Conservation (phyloP, 83 land plant species). For the Thuja plicata region DNA sequence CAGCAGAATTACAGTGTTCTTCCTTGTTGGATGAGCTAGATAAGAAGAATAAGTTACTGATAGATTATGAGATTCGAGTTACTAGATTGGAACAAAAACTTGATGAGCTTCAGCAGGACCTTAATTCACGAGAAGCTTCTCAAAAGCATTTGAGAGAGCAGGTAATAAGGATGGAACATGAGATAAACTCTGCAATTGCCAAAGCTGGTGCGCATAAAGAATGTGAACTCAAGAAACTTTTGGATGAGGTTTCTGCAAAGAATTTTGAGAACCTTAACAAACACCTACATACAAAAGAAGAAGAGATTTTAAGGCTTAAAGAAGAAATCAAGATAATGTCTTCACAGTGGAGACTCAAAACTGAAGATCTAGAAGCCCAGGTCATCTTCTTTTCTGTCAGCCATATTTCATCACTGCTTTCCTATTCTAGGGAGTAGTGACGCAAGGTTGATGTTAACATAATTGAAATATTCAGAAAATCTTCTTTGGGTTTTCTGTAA, state of each 20-base stretch:
- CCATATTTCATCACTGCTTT: background rate
- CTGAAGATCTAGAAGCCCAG: conserved; percentile 74
- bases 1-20: conserved; percentile 55
- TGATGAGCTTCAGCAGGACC: conserved; percentile 56
- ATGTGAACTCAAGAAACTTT: conserved; percentile 42
- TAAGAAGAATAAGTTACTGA: conserved; percentile 45
- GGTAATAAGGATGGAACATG: conserved; percentile 60
- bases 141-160: conserved; percentile 74
- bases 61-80: conserved; percentile 53
- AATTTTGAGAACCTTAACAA: conserved; percentile 60
- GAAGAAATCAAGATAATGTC: conserved; percentile 75
- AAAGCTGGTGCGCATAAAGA: conserved; percentile 49
- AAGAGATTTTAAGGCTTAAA: conserved; percentile 61
- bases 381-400: conserved; percentile 20
- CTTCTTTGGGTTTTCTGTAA: background rate
- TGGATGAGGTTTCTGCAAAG: conserved; percentile 62
- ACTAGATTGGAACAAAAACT: conserved; percentile 48
- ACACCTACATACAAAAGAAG: conserved; percentile 54
- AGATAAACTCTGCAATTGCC: conserved; percentile 53
- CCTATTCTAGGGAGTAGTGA: background rate
- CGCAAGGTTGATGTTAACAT: background rate
- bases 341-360: conserved; percentile 65
- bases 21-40: conserved; percentile 56
- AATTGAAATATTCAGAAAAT: background rate
- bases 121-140: conserved; percentile 52